phyloP scores from a whole-genome alignment of 139 green algal genomes.

The Ettlia oleoabundans region DNA sequence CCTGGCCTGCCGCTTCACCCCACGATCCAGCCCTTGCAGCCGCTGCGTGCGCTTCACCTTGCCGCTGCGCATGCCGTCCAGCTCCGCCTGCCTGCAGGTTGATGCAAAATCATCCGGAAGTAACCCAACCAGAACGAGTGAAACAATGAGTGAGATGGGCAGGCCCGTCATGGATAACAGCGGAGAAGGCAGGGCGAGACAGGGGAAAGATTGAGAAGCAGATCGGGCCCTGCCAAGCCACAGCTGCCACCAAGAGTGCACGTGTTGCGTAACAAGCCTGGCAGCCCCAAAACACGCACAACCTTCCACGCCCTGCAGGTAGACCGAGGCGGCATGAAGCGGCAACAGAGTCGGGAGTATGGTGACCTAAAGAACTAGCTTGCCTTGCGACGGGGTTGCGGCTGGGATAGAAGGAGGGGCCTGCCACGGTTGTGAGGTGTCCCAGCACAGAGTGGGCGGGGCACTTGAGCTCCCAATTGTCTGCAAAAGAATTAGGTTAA shows the following conservation, averaged over 20 bases:
- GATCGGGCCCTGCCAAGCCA: too few species aligned
- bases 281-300: too few species aligned
- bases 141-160: neutral
- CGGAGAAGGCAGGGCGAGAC: neutral
- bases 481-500: neutral
- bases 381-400: neutral
- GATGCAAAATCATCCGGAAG: too few species aligned
- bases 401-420: neutral
- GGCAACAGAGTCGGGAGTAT: too few species aligned
- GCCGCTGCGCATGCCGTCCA: neutral
- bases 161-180: neutral
- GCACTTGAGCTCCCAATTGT: neutral
- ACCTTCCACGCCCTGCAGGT: too few species aligned
- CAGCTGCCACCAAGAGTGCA: too few species aligned
- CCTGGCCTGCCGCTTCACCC: neutral
- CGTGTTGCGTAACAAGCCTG: too few species aligned
- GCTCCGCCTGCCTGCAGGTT: slow-evolving; percentile 12
- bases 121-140: too few species aligned
- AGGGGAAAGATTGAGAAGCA: too few species aligned
- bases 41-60: neutral
- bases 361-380: too few species aligned
- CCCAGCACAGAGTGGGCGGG: neutral
- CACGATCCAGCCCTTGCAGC: neutral
- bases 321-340: too few species aligned
- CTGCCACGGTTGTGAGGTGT: neutral